phyloP scores from a whole-genome alignment of 2,329 filamentous ascomycete genomes.

The Monosporascus sp. region DNA sequence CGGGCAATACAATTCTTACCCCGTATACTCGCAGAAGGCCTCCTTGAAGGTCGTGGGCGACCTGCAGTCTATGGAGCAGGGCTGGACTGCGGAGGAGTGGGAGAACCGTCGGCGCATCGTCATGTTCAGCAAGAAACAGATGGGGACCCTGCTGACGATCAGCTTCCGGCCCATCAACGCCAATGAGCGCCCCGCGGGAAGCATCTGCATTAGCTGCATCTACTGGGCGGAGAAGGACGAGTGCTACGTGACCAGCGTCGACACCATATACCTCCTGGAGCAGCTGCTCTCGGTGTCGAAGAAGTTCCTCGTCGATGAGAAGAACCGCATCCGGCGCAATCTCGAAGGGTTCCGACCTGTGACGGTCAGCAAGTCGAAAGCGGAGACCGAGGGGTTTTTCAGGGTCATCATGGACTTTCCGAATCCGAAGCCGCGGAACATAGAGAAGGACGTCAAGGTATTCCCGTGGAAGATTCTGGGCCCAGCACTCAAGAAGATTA shows the following conservation, averaged over 20 bases:
- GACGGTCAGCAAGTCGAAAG: slow-evolving; percentile 88
- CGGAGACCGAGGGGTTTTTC: slow-evolving; percentile 95
- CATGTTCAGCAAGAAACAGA: slow-evolving; percentile 78
- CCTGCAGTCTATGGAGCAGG: slow-evolving; percentile 73
- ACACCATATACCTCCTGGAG: slow-evolving; percentile 93
- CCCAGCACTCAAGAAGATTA: slow-evolving; percentile 92
- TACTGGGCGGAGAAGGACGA: slow-evolving; percentile 90
- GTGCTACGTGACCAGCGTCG: slow-evolving; percentile 92
- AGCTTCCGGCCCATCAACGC: slow-evolving; percentile 74
- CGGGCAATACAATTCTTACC: slow-evolving; percentile 65
- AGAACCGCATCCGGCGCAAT: slow-evolving; percentile 95
- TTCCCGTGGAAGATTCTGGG: slow-evolving; percentile 92
- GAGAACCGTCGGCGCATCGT: slow-evolving; percentile 77
- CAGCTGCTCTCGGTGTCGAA: slow-evolving; percentile 70
- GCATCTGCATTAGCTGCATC: slow-evolving; percentile 95
- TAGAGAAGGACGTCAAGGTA: slow-evolving; percentile 98
- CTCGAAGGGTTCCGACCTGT: slow-evolving; percentile 88
- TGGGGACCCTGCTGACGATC: slow-evolving; percentile 73
- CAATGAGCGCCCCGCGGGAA: slow-evolving; percentile 74
- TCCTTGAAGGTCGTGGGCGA: slow-evolving; percentile 80
- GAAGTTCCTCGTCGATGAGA: slow-evolving; percentile 92
- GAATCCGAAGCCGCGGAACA: slow-evolving; percentile 90
- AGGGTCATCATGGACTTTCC: slow-evolving; percentile 98
- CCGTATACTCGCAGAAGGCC: slow-evolving; percentile 78
- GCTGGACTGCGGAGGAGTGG: slow-evolving; percentile 80